phyloP scores from a whole-genome alignment of 768 basidiomycete species.

The Tylopilus subfusipes region DNA sequence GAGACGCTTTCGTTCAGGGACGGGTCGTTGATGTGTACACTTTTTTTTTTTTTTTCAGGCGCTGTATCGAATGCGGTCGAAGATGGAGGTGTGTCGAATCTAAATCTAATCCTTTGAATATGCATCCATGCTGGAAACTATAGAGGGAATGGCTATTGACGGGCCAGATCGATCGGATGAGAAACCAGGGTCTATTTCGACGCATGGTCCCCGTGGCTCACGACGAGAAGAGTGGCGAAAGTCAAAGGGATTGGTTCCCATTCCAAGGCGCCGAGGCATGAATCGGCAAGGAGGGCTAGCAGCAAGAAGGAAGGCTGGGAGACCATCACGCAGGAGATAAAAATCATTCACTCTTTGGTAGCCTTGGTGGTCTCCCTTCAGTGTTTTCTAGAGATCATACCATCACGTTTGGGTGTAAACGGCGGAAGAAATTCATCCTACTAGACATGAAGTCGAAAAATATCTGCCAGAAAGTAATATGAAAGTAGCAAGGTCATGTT shows the following conservation, averaged over 20 bases:
- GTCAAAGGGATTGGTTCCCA: constrained; percentile 67
- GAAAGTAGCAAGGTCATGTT: background rate
- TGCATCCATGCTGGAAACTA: background rate
- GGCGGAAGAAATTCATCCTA: background rate
- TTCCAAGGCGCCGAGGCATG: constrained; percentile 50
- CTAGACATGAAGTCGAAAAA: constrained; percentile 11
- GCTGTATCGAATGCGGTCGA: constrained; percentile 7
- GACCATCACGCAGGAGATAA: constrained; percentile 69
- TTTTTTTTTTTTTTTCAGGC: constrained; percentile 13
- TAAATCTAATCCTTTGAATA: background rate
- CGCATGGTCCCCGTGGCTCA: constrained; percentile 75
- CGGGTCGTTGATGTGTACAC: constrained; percentile 13
- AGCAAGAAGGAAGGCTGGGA: constrained; percentile 63
- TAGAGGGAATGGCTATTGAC: constrained; percentile 59
- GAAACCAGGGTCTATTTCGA: constrained; percentile 53
- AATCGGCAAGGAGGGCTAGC: constrained; percentile 65
- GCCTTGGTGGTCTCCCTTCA: too few relatives aligned
- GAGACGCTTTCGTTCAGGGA: background rate
- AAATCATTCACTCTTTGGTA: background rate
- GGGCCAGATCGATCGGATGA: constrained; percentile 22
- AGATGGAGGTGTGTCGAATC: constrained; percentile 22
- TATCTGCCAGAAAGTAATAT: constrained; percentile 4
- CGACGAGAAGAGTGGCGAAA: constrained; percentile 78
- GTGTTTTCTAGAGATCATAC: background rate
- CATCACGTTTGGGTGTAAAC: background rate